Evolutionary conservation across 305 asterid genomes (phyloP).

Genomic region (Rubia peregrina): DNA sequence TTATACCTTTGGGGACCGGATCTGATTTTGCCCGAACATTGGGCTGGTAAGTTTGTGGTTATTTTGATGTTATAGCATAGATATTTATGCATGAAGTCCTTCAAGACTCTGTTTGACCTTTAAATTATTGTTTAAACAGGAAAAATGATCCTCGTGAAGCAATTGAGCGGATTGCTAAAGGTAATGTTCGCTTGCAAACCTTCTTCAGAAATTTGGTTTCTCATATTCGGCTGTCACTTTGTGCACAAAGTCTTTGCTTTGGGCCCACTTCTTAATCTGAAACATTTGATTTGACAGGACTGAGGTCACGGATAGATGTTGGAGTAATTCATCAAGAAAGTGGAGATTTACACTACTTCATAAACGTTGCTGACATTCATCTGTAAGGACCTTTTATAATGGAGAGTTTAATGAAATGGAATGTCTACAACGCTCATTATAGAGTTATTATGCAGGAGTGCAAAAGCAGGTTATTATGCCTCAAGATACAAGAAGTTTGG

Average conservation of each 20-base stretch:
- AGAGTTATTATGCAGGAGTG: constrained; percentile 51
- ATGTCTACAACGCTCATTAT: neutral
- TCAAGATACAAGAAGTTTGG: constrained; percentile 83
- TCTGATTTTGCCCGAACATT: constrained; percentile 86
- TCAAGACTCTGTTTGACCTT: constrained; percentile 11
- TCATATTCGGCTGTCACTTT: neutral
- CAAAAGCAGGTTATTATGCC: constrained; percentile 87
- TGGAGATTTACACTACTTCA: constrained; percentile 62
- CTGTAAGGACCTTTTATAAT: constrained; percentile 43
- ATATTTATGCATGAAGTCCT: neutral
- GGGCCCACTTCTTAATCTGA: constrained; percentile 7
- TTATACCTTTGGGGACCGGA: constrained; percentile 89
- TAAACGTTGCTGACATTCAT: constrained; percentile 86
- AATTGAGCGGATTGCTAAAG: constrained; percentile 68
- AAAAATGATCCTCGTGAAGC: constrained; percentile 76
- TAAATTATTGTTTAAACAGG: constrained; percentile 36
- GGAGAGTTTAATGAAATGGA: constrained; percentile 1
- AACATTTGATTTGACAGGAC: constrained; percentile 43
- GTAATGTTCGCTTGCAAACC: constrained; percentile 28
- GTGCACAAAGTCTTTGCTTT: neutral
- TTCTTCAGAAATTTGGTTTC: constrained; percentile 6
- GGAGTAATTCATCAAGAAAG: constrained; percentile 60
- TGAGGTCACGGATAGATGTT: constrained; percentile 55
- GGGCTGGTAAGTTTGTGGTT: constrained; percentile 60
- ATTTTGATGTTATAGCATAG: constrained; percentile 12